A percentile compares a stretch with the other conserved stretches of the same genome.
phyloP scores from a whole-genome alignment of 2,329 filamentous ascomycete genomes.

The Leptographium wingfieldii region DNA sequence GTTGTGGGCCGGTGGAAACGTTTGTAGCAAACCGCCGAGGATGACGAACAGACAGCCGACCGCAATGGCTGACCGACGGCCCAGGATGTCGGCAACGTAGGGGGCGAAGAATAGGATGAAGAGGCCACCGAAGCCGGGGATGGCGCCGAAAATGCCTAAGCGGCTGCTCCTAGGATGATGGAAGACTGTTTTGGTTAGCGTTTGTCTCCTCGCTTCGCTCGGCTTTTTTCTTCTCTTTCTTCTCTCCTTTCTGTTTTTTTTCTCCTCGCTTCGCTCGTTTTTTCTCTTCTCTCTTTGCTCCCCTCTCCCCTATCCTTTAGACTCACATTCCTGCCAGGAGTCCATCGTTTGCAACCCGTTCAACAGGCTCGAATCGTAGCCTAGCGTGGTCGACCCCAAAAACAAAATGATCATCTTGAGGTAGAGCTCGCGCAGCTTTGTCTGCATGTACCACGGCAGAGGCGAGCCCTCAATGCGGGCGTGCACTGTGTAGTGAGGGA shows the following conservation, averaged over 20 bases:
- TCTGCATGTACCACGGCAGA: slow-evolving; percentile 13
- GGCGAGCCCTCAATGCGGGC: not conserved
- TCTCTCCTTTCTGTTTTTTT: not conserved
- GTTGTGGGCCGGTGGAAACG: slow-evolving; percentile 39
- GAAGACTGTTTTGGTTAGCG: not conserved
- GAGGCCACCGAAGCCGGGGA: slow-evolving; percentile 2
- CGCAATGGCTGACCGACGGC: not conserved
- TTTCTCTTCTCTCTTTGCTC: not conserved
- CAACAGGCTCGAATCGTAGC: slow-evolving; percentile 22
- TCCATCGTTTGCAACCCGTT: slow-evolving; percentile 21
- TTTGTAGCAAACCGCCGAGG: slow-evolving; percentile 61
- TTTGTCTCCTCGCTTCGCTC: not conserved
- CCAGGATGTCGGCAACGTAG: slow-evolving; percentile 2
- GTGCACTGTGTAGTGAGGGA: not conserved
- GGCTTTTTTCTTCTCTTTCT: no score
- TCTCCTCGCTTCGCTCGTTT: not conserved
- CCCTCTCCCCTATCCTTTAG: not conserved
- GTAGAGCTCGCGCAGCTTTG: slow-evolving; percentile 19
- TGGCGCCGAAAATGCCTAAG: slow-evolving; percentile 1
- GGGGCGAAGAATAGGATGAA: not conserved
- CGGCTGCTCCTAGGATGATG: not conserved
- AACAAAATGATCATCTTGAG: slow-evolving; percentile 19
- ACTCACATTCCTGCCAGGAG: slow-evolving; percentile 3
- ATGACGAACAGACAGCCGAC: slow-evolving; percentile 59
- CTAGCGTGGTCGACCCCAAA: slow-evolving; percentile 19